A percentile compares a stretch with the other conserved stretches of the same genome.
These are phyloP conservation scores for Blastomyces silverae DNA, from an alignment of 2,329 filamentous ascomycete genomes.

Conservation along the genomic window DNA sequence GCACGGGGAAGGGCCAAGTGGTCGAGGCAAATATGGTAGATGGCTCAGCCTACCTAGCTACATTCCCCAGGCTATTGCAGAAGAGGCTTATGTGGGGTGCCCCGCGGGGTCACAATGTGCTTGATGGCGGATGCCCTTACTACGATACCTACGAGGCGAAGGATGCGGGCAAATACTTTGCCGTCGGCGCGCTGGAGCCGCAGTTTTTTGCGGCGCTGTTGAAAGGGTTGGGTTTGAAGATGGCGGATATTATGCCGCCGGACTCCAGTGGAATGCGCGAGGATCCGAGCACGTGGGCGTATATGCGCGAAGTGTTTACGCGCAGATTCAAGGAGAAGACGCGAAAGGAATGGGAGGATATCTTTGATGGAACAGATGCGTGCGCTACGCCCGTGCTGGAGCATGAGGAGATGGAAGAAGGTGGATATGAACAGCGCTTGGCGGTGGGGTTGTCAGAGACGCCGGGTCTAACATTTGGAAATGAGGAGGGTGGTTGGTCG, in stretches of 20 bases:
- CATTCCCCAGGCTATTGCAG: conserved; percentile 63
- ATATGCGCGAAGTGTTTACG: conserved; percentile 56
- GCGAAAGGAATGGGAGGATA: conserved; percentile 68
- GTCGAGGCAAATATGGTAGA: conserved; percentile 98
- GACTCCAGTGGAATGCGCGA: conserved; percentile 49
- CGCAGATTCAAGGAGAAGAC: conserved; percentile 61
- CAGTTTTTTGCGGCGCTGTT: conserved; percentile 70
- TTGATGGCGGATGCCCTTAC: conserved; percentile 81
- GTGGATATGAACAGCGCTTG: conserved; percentile 44
- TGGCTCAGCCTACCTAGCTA: conserved; percentile 69
- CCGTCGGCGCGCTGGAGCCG: conserved; percentile 84
- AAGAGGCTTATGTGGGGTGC: conserved; percentile 57
- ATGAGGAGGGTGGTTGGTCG: conserved; percentile 63
- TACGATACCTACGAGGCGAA: conserved; percentile 84
- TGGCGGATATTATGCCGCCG: conserved; percentile 37
- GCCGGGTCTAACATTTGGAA: conserved; percentile 54
- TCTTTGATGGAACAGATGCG: conserved; percentile 88
- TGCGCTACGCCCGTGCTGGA: conserved; percentile 84
- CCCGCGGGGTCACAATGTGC: conserved; percentile 64
- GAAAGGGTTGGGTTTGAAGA: conserved; percentile 56
- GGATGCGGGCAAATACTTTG: conserved; percentile 66
- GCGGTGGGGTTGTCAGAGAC: conserved; percentile 55
- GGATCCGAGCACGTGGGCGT: conserved; percentile 61
- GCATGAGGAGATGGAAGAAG: conserved; percentile 62
- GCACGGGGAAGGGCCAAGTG: conserved; percentile 68